Percentiles rank a stretch among this genome's conserved stretches.
Evolutionary conservation across 768 basidiomycete species (phyloP).

Genomic region (Boletus sp.): DNA sequence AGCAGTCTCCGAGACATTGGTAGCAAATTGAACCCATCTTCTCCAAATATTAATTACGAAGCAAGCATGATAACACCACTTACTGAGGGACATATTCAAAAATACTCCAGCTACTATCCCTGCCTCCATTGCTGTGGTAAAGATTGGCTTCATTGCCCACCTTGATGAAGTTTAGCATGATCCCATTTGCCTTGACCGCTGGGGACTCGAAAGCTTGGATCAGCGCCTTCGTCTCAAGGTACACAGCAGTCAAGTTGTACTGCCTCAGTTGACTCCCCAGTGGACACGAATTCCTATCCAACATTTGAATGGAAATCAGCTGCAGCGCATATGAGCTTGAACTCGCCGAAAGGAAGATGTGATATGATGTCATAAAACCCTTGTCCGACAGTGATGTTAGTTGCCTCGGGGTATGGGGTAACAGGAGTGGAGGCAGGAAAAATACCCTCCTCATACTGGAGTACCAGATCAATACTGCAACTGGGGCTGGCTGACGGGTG

Average conservation of each 20-base stretch:
- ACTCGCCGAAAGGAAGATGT: conserved; percentile 48
- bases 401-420: conserved; percentile 66
- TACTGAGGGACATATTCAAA: conserved; percentile 50
- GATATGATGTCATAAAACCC: conserved; percentile 50
- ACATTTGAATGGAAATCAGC: not conserved
- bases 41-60: not conserved
- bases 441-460: conserved; percentile 42
- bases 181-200: conserved; percentile 36
- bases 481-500: not conserved
- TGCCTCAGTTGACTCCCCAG: conserved; percentile 68
- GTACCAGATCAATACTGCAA: not conserved
- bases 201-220: conserved; percentile 44
- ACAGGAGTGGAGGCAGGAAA: conserved; percentile 49
- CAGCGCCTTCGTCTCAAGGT: conserved; percentile 47
- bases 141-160: conserved; percentile 63
- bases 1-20: conserved; percentile 42
- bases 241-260: conserved; percentile 47
- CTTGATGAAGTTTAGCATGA: conserved; percentile 55
- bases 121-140: conserved; percentile 44
- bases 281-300: conserved; percentile 53
- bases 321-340: not conserved
- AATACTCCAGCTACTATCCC: conserved; percentile 38
- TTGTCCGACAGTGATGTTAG: conserved; percentile 54
- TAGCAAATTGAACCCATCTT: conserved; percentile 55
- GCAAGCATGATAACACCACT: conserved; percentile 13